Evolutionary conservation across 371 early-diverging fungal genomes (phyloP).

Genomic region (Haplosporangium sp.): DNA sequence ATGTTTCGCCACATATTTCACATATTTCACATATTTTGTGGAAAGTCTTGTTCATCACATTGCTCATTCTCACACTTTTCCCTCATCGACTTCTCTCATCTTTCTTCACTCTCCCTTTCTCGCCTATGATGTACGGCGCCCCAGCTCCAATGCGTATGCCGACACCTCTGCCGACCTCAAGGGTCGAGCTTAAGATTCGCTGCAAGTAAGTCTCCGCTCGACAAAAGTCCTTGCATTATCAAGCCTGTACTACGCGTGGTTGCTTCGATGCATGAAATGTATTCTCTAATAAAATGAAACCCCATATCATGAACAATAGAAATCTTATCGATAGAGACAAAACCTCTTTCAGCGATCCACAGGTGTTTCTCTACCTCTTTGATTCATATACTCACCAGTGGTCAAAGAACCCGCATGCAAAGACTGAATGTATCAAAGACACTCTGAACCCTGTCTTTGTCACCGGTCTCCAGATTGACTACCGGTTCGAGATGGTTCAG

Average conservation of each 20-base stretch:
- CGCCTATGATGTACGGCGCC: not conserved
- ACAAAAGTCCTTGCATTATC: not conserved
- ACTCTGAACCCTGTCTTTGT: slow-evolving; percentile 34
- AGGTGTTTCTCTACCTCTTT: slow-evolving; percentile 35
- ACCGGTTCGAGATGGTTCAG: slow-evolving; percentile 28
- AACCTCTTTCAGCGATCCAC: slow-evolving; percentile 30
- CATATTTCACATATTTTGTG: no score
- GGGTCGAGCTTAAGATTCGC: slow-evolving; percentile 34
- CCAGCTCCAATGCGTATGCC: not conserved
- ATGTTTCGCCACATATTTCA: no score
- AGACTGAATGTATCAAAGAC: slow-evolving; percentile 45
- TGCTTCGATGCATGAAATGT: not conserved
- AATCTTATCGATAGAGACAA: slow-evolving; percentile 22
- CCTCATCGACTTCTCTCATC: not conserved
- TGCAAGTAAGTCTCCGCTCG: slow-evolving; percentile 26
- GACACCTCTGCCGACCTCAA: slow-evolving; percentile 9
- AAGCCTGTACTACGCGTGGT: not conserved
- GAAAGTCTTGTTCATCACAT: no score
- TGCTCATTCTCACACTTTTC: not conserved
- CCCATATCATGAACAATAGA: not conserved
- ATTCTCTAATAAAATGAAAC: not conserved
- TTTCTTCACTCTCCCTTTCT: not conserved
- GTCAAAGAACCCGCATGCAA: slow-evolving; percentile 17
- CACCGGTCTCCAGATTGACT: slow-evolving; percentile 30
- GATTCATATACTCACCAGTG: slow-evolving; percentile 20